Conservation (phyloP, 805 yeast species). For the Pichia nanzhaoensis region DNA sequence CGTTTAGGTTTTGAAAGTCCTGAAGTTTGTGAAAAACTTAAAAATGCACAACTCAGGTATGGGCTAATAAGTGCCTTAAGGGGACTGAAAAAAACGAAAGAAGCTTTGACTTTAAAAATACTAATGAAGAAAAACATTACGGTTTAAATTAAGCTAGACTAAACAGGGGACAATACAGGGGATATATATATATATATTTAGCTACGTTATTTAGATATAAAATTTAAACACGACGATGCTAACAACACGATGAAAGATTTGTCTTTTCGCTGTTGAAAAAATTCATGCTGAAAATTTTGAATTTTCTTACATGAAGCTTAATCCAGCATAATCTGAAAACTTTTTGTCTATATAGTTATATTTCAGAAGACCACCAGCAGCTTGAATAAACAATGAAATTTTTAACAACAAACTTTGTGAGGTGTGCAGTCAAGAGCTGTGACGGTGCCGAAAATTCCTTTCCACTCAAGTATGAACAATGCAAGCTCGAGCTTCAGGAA, state of each 20-base stretch:
- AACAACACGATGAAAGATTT: no score
- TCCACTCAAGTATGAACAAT: conserved; percentile 65
- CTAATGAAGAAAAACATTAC: background rate
- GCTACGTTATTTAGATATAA: no score
- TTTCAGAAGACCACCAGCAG: no score
- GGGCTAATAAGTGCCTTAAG: background rate
- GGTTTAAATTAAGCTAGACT: background rate
- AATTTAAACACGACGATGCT: no score
- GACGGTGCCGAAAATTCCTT: conserved; percentile 68
- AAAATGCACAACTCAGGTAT: conserved; percentile 3
- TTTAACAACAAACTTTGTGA: conserved; percentile 92
- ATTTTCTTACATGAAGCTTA: background rate
- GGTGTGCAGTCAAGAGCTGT: conserved; percentile 83
- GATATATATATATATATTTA: no score
- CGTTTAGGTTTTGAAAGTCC: background rate
- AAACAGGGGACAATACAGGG: no score
- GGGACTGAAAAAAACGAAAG: conserved; percentile 1
- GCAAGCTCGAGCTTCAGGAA: conserved; percentile 69
- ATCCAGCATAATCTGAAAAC: no score
- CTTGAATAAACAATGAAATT: conserved; percentile 67
- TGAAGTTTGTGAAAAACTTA: conserved; percentile 2
- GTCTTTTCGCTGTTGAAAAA: no score
- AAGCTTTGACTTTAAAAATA: conserved; percentile 1
- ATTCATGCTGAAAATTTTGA: background rate
- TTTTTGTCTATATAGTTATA: no score